Conservation (phyloP, 116 monocot genomes). For the Iris pallida region DNA sequence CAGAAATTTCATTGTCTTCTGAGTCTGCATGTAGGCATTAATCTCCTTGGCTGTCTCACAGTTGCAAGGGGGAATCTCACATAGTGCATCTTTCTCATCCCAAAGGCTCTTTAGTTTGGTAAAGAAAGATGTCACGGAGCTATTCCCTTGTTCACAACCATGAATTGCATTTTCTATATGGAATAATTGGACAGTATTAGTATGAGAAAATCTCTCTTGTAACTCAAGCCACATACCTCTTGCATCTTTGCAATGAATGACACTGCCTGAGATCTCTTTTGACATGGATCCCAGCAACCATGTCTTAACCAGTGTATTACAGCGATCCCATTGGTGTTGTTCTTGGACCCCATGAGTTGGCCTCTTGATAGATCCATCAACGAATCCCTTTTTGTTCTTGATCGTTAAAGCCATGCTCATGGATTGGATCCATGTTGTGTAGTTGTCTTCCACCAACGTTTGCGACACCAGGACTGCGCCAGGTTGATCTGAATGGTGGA, state of each 20-base stretch:
- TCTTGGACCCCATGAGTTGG: neutral
- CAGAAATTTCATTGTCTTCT: neutral
- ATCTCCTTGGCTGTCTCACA: neutral
- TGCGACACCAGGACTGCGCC: no score
- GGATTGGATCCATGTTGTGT: no score
- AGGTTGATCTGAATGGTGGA: no score
- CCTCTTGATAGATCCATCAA: no score
- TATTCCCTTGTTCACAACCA: neutral
- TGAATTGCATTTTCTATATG: neutral
- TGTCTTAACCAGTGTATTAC: neutral
- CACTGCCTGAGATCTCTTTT: neutral
- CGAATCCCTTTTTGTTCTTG: no score
- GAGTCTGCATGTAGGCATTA: neutral
- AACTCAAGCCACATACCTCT: neutral
- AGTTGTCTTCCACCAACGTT: no score
- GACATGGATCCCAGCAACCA: neutral
- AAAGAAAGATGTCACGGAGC: neutral
- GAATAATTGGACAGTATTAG: neutral
- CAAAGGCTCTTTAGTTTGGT: neutral
- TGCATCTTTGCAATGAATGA: neutral
- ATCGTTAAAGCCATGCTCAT: no score
- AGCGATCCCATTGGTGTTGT: neutral
- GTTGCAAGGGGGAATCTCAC: neutral
- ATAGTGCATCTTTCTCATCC: neutral
- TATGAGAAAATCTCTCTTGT: neutral